phyloP scores from a whole-genome alignment of 2,329 filamentous ascomycete genomes.

The Alternaria sp. region DNA sequence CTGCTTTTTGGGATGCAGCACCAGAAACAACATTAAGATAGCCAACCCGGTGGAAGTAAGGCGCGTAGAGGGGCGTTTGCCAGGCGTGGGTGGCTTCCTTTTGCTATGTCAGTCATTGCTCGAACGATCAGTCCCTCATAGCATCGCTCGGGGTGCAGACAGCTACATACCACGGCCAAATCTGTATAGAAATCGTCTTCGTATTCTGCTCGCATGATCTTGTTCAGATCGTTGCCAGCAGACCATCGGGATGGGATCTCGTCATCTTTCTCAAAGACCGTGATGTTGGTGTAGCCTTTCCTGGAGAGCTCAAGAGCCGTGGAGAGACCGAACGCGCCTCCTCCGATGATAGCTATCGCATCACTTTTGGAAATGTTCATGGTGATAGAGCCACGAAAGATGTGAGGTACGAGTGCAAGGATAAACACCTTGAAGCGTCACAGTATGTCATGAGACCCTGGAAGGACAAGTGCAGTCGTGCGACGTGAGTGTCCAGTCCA shows the following conservation, averaged over 20 bases:
- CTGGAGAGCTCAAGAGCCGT: conserved; percentile 38
- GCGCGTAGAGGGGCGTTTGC: conserved; percentile 60
- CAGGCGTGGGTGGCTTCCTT: conserved; percentile 61
- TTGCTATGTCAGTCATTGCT: not conserved
- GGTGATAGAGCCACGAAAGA: not conserved
- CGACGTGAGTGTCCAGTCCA: not conserved
- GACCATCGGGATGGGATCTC: conserved; percentile 59
- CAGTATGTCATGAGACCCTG: not conserved
- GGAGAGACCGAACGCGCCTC: conserved; percentile 41
- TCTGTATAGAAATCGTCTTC: conserved; percentile 64
- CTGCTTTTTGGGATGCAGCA: conserved; percentile 56
- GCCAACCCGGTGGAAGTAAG: conserved; percentile 60
- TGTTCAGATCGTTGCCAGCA: conserved; percentile 66
- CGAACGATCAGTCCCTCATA: not conserved
- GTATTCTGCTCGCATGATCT: conserved; percentile 66
- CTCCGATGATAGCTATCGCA: conserved; percentile 37
- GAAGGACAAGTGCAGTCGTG: not conserved
- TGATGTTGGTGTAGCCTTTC: conserved; percentile 38
- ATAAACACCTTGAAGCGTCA: not conserved
- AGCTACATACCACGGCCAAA: conserved; percentile 55
- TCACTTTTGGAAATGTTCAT: conserved; percentile 31
- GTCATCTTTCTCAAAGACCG: conserved; percentile 39
- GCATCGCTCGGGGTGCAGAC: not conserved
- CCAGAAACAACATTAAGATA: conserved; percentile 60
- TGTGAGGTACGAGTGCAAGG: not conserved